phyloP scores from a whole-genome alignment of 345 rosid genomes.

The Lagerstroemia speciosa region DNA sequence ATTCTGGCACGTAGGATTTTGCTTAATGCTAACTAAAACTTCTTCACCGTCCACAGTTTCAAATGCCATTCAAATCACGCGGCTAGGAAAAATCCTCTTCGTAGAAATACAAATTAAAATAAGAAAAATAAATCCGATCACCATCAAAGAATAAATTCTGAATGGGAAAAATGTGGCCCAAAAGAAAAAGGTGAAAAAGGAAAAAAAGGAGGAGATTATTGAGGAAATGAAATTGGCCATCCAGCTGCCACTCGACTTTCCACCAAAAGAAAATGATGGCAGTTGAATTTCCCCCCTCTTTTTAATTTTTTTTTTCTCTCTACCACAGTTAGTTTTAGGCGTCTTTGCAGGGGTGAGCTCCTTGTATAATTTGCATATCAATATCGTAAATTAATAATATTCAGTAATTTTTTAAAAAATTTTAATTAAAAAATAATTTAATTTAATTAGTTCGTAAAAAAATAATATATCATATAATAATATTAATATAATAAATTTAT shows the following conservation, averaged over 20 bases:
- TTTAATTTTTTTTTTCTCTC: too few species aligned
- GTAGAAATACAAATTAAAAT: neutral
- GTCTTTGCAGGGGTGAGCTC: too few species aligned
- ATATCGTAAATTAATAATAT: too few species aligned
- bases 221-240: neutral
- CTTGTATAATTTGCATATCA: too few species aligned
- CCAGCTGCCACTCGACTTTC: neutral
- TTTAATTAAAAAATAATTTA: too few species aligned
- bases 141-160: neutral
- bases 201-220: neutral
- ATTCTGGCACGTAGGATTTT: neutral
- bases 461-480: too few species aligned
- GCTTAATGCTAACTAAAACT: neutral
- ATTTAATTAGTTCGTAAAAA: too few species aligned
- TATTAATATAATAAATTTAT: too few species aligned
- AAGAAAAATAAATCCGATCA: neutral
- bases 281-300: neutral
- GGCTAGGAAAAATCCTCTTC: neutral
- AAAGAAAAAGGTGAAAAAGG: neutral
- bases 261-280: neutral
- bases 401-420: too few species aligned
- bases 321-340: neutral
- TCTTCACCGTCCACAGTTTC: neutral
- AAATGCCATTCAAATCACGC: neutral
- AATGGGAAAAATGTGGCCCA: neutral